A percentile compares a stretch with the other conserved stretches of the same genome.
phyloP scores from a whole-genome alignment of 208 protist genomes.

The Leishmania aethiopica region DNA sequence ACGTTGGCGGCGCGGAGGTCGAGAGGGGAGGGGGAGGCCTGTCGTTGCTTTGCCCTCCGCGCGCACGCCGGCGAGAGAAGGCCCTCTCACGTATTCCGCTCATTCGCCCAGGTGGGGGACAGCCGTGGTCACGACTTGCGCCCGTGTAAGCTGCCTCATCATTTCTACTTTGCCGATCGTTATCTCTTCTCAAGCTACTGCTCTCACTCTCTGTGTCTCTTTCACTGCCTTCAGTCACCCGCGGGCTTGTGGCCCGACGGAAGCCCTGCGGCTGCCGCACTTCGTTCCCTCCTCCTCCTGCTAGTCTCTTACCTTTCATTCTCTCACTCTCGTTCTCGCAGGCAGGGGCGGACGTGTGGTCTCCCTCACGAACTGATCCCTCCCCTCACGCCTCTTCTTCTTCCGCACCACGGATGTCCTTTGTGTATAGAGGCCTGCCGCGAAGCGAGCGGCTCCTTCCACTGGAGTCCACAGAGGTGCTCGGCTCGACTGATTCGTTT shows the following conservation, averaged over 20 bases:
- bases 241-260: not conserved
- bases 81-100: not conserved
- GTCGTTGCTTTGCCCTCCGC: not conserved
- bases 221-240: not conserved
- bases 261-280: not conserved
- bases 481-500: conserved; percentile 35
- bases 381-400: not conserved
- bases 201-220: not conserved
- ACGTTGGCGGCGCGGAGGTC: not conserved
- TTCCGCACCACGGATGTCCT: conserved; percentile 36
- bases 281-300: not conserved
- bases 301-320: not conserved
- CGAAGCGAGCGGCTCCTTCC: conserved; percentile 65
- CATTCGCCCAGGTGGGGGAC: not conserved
- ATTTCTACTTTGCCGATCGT: not conserved
- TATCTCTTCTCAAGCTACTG: not conserved
- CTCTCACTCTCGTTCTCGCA: not conserved
- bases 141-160: too few relatives aligned
- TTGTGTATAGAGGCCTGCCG: conserved; percentile 37
- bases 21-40: not conserved
- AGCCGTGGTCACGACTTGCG: not conserved
- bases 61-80: not conserved
- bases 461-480: conserved; percentile 41
- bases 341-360: not conserved
- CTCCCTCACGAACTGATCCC: not conserved